Base-by-base conservation (phyloP, 371 early-diverging fungal species). In the Mortierella sp. region DNA sequence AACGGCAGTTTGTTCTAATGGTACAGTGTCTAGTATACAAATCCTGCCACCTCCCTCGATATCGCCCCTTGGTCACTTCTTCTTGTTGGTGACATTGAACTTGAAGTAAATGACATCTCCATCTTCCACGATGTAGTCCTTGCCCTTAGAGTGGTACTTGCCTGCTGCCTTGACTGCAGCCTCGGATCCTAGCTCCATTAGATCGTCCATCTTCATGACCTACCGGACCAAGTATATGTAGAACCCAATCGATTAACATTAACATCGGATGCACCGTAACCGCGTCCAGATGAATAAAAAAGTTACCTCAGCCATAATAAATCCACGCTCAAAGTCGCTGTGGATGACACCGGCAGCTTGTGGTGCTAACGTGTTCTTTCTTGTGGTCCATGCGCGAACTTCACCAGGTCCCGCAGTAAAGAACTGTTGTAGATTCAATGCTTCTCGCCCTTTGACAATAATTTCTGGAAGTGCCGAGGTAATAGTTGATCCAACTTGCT, bases 301-400 rank as follows among this genome's bases (percentile, higher is more conserved):
- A n/a, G n/a, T 95, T 21, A 98, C 91, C 87, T 99, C 99, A 31
- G 97, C 99, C 90, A 95, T 94, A 73, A 99, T 96, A 78, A 99
- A 99, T 64, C 98, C 93, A 71, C 90, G 85, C 74, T 96, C 97
- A 80, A 99, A 98, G 76, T 99, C 99, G 30, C 94, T 89, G 84
- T 96, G 96, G 64, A 96, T 95, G 54, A 95, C 95, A 64, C 96
- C 94, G 18, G 99, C 99, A 28, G 99, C 99, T 59, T 96, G 92
- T 26, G 98, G 98, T 28, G 98, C 98, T 81, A 93, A 94, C 8
- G 93, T 93, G n/a, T 71, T 67, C 58, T 91, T 93, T 62, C 97
- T 87, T 58, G 96, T 91, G 27, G 98, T 98, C 98, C 98, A 98
- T 14, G 96, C 93, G 61, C 97, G 89, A 21, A 97, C 97, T 83